A percentile compares a stretch with the other conserved stretches of the same genome.
Evolutionary conservation across 192 early-diverging fungal genomes (phyloP).

Genomic region (Radiomyces spectabilis): DNA sequence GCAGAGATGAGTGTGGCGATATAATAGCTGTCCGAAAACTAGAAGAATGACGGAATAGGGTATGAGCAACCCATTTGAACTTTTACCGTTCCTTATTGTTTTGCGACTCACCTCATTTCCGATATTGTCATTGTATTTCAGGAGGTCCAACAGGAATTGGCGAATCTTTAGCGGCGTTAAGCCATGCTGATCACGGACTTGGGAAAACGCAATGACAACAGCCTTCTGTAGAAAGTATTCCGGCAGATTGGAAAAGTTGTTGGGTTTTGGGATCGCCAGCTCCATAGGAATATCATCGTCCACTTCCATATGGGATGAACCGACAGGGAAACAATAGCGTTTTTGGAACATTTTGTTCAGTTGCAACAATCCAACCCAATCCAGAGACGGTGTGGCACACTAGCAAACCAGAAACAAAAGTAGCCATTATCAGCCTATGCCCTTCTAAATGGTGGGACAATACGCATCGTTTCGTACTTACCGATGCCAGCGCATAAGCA

Average conservation of each 20-base stretch:
- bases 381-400: slow-evolving; percentile 48
- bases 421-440: no score
- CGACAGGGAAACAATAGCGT: slow-evolving; percentile 56
- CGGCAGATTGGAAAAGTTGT: slow-evolving; percentile 79
- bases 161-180: slow-evolving; percentile 55
- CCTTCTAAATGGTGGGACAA: no score
- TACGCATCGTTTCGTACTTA: slow-evolving; percentile 21
- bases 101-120: slow-evolving; percentile 56
- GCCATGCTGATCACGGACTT: slow-evolving; percentile 55
- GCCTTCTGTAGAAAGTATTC: slow-evolving; percentile 94
- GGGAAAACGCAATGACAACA: slow-evolving; percentile 63
- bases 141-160: slow-evolving; percentile 63
- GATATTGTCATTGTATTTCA: slow-evolving; percentile 91
- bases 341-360: slow-evolving; percentile 67
- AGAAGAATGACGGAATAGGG: background rate
- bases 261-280: slow-evolving; percentile 65
- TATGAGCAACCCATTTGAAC: background rate
- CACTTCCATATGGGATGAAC: background rate
- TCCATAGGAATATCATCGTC: slow-evolving; percentile 34
- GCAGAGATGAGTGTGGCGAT: slow-evolving; percentile 67
- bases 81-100: background rate
- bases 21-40: slow-evolving; percentile 76
- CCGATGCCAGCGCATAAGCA: slow-evolving; percentile 57
- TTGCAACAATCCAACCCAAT: slow-evolving; percentile 65
- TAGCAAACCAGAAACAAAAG: slow-evolving; percentile 1